Percentiles rank a stretch among this genome's conserved stretches.
These are phyloP conservation scores for Hortiboletus campestris DNA, from an alignment of 768 basidiomycete genomes.

Conservation along the genomic window DNA sequence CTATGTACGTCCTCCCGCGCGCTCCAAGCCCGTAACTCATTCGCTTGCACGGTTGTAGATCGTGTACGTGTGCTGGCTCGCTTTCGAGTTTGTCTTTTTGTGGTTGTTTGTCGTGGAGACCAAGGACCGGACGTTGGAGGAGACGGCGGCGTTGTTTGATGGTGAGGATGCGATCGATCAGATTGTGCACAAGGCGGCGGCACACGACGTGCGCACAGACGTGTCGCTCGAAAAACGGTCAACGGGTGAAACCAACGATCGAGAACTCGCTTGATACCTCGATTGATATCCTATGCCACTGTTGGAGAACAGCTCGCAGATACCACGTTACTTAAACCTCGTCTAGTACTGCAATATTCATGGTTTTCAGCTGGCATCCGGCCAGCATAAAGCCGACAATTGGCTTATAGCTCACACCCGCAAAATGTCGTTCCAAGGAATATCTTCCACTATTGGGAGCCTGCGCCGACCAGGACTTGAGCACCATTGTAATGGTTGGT, in stretches of 20 bases:
- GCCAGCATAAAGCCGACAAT: too few species aligned
- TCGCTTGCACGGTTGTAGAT: background rate
- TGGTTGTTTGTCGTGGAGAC: conserved; percentile 21
- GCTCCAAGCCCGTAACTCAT: background rate
- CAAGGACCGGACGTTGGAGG: conserved; percentile 56
- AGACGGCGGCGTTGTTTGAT: conserved; percentile 71
- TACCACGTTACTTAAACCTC: too few species aligned
- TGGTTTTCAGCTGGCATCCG: too few species aligned
- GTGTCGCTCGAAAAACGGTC: conserved; percentile 8
- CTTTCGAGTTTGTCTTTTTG: conserved; percentile 9
- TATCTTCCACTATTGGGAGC: too few species aligned
- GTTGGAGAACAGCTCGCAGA: too few species aligned
- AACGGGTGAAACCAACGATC: background rate
- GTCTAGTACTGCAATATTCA: too few species aligned
- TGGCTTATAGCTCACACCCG: too few species aligned
- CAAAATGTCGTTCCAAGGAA: too few species aligned
- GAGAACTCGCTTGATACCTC: background rate
- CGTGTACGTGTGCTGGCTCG: conserved; percentile 24
- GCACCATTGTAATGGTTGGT: too few species aligned
- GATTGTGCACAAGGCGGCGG: conserved; percentile 14
- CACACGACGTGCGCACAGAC: background rate
- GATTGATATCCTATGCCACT: too few species aligned
- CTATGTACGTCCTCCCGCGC: conserved; percentile 10
- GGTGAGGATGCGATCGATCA: conserved; percentile 40
- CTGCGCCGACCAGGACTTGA: too few species aligned